These are phyloP conservation scores for Clavispora fructus DNA, from an alignment of 805 yeast genomes.

Conservation along the genomic window DNA sequence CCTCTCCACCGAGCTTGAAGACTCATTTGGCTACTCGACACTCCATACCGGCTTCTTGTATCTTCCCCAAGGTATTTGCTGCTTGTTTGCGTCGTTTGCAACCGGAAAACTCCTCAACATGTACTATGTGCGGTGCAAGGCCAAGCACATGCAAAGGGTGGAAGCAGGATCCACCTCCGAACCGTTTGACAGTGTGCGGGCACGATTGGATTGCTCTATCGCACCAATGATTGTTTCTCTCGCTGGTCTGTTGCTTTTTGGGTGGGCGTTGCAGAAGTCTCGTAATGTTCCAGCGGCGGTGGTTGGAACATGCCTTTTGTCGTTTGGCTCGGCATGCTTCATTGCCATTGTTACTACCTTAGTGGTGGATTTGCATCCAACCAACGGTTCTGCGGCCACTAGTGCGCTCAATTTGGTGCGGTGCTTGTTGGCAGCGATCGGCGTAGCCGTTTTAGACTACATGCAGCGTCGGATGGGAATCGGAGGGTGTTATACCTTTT, in stretches of 20 bases:
- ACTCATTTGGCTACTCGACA: slow-evolving; percentile 30
- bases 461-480: slow-evolving; percentile 55
- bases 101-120: slow-evolving; percentile 56
- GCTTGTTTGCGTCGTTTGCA: slow-evolving; percentile 53
- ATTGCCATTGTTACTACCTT: slow-evolving; percentile 58
- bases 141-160: slow-evolving; percentile 9
- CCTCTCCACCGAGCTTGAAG: slow-evolving; percentile 45
- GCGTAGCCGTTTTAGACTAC: slow-evolving; percentile 58
- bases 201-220: slow-evolving; percentile 44
- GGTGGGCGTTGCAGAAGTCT: slow-evolving; percentile 62
- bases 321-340: slow-evolving; percentile 55
- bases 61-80: slow-evolving; percentile 68
- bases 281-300: slow-evolving; percentile 52
- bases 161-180: slow-evolving; percentile 20
- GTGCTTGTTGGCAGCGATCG: slow-evolving; percentile 67
- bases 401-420: slow-evolving; percentile 69
- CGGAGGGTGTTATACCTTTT: slow-evolving; percentile 74
- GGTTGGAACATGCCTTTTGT: slow-evolving; percentile 51
- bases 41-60: slow-evolving; percentile 65
- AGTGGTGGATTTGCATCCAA: slow-evolving; percentile 72
- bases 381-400: slow-evolving; percentile 65
- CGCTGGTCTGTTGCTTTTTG: slow-evolving; percentile 49
- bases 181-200: slow-evolving; percentile 47
- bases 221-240: slow-evolving; percentile 39
- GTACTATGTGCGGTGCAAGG: slow-evolving; percentile 28